A percentile compares a stretch with the other conserved stretches of the same genome.
Evolutionary conservation across 208 protist genomes (phyloP).

Genomic region (Leishmania mexicana): DNA sequence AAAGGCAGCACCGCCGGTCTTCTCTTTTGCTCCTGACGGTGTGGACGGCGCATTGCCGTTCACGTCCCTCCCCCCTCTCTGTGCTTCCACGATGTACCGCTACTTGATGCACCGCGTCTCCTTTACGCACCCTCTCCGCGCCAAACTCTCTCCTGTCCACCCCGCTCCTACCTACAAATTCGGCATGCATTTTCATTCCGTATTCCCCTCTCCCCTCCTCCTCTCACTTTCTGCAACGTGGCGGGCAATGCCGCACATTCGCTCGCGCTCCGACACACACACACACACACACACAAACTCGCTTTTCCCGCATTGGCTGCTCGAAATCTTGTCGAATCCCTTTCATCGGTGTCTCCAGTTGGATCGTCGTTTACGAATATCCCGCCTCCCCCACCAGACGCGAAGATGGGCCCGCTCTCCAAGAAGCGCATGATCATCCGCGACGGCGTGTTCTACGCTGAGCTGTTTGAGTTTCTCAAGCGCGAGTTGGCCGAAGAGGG

Average conservation of each 20-base stretch:
- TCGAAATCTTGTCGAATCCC: background rate
- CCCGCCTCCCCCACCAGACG: background rate
- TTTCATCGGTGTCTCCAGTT: constrained; percentile 6
- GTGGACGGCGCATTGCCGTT: background rate
- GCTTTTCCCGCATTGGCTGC: background rate
- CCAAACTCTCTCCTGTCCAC: background rate
- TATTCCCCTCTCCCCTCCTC: background rate
- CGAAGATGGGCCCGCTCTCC: constrained; percentile 77
- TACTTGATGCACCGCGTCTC: background rate
- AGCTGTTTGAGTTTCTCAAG: constrained; percentile 99
- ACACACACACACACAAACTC: background rate
- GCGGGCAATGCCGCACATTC: background rate
- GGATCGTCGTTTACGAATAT: constrained; percentile 19
- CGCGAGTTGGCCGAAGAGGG: constrained; percentile 98
- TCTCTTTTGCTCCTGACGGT: too few species aligned
- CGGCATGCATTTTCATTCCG: background rate
- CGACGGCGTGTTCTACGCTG: constrained; percentile 99
- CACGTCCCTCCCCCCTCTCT: background rate
- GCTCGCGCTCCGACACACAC: background rate
- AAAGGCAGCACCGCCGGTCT: background rate
- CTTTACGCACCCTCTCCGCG: background rate
- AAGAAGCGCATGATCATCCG: constrained; percentile 98
- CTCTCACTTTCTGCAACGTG: background rate
- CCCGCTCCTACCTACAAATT: background rate
- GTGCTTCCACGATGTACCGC: background rate